Conservation (phyloP, 768 basidiomycete genomes). For the Russula abietina region DNA sequence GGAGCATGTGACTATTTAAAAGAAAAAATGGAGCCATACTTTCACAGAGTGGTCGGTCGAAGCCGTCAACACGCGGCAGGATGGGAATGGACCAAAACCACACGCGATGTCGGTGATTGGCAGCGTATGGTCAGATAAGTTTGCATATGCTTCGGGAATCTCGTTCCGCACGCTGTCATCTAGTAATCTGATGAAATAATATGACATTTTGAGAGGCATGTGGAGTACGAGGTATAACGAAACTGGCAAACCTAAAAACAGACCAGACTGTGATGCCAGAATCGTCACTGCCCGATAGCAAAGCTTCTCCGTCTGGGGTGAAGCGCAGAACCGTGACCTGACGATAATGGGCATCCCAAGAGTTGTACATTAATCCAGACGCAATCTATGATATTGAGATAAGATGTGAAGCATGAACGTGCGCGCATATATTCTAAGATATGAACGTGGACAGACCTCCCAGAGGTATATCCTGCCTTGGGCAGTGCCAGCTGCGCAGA, state of each 20-base stretch:
- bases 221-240: slow-evolving; percentile 13
- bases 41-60: slow-evolving; percentile 90
- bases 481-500: slow-evolving; percentile 82
- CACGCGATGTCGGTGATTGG: slow-evolving; percentile 78
- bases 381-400: slow-evolving; percentile 48
- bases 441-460: slow-evolving; percentile 60
- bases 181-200: slow-evolving; percentile 48
- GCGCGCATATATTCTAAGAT: background rate
- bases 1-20: background rate
- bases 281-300: slow-evolving; percentile 88
- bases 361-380: slow-evolving; percentile 88
- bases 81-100: slow-evolving; percentile 74
- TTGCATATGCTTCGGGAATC: slow-evolving; percentile 68
- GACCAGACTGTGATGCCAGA: slow-evolving; percentile 88
- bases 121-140: slow-evolving; percentile 86
- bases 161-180: slow-evolving; percentile 72
- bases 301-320: slow-evolving; percentile 69
- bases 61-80: slow-evolving; percentile 69
- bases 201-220: background rate
- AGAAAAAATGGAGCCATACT: slow-evolving; percentile 38
- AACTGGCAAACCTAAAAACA: slow-evolving; percentile 61
- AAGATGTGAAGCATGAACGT: background rate
- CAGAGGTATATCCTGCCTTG: slow-evolving; percentile 91
- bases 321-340: slow-evolving; percentile 78
- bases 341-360: slow-evolving; percentile 96